Percentiles rank a stretch among this genome's conserved stretches.
These are phyloP conservation scores for Luffa acutangula DNA, from an alignment of 306 rosid genomes.

Conservation along the genomic window DNA sequence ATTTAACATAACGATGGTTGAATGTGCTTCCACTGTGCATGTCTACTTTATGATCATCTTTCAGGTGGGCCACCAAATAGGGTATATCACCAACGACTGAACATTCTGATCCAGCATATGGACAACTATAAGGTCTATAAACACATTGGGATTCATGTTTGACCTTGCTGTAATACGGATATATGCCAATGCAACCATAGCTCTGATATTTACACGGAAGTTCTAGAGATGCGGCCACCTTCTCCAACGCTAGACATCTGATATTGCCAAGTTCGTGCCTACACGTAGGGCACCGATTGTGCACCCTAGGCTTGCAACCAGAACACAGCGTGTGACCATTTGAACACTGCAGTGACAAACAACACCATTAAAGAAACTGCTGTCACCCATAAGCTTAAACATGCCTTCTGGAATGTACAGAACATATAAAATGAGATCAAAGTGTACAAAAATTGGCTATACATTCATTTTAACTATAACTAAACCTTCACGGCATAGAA, in stretches of 20 bases:
- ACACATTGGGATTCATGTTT: slow-evolving; percentile 84
- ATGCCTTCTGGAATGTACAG: not conserved
- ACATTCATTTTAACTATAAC: not conserved
- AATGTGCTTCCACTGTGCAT: slow-evolving; percentile 94
- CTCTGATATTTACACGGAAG: slow-evolving; percentile 89
- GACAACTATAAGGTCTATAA: slow-evolving; percentile 77
- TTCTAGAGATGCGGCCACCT: slow-evolving; percentile 92
- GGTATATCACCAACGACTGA: slow-evolving; percentile 68
- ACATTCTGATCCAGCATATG: slow-evolving; percentile 95
- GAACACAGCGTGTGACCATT: slow-evolving; percentile 93
- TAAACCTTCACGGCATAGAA: not conserved
- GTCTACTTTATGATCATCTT: slow-evolving; percentile 92
- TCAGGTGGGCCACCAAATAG: slow-evolving; percentile 63
- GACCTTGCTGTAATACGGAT: slow-evolving; percentile 87
- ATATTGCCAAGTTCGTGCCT: slow-evolving; percentile 90
- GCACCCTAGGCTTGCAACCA: slow-evolving; percentile 90
- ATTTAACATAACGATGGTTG: slow-evolving; percentile 92
- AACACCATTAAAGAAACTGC: not conserved
- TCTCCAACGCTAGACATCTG: slow-evolving; percentile 85
- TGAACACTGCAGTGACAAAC: slow-evolving; percentile 54
- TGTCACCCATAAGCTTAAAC: not conserved
- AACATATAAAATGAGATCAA: not conserved
- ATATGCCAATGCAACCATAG: slow-evolving; percentile 73
- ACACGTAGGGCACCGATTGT: slow-evolving; percentile 91
- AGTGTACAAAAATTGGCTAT: not conserved